Percentiles rank a stretch among this genome's conserved stretches.
Evolutionary conservation across 371 early-diverging fungal species (phyloP).

Genomic region (Globomyces sp.): DNA sequence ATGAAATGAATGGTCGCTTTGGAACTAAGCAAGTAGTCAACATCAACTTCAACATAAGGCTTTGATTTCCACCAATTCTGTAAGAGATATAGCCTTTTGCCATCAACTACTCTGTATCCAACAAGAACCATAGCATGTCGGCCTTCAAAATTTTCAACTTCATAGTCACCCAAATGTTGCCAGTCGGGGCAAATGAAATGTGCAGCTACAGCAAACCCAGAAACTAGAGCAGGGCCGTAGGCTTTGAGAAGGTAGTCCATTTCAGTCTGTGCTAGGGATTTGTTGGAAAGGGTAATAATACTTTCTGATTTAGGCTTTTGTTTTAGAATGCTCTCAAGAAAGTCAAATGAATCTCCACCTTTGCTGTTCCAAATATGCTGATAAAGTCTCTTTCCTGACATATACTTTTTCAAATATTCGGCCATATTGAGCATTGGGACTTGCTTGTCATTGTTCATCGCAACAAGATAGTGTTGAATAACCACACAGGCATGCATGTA

Average conservation of each 20-base stretch:
- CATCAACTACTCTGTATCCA: background rate
- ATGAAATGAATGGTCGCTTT: background rate
- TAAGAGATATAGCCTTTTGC: background rate
- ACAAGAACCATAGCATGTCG: background rate
- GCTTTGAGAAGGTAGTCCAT: background rate
- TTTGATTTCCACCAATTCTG: background rate
- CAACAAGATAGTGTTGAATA: background rate
- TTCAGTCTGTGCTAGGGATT: background rate
- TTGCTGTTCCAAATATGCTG: background rate
- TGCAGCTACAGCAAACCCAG: background rate
- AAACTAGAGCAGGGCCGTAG: background rate
- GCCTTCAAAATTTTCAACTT: background rate
- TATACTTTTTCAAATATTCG: background rate
- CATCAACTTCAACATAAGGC: conserved; percentile 3
- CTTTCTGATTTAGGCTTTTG: background rate
- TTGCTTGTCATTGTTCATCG: background rate
- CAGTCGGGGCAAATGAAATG: background rate
- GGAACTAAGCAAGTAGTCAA: background rate
- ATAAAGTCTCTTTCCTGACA: background rate
- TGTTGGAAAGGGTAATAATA: background rate
- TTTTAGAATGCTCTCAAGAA: background rate
- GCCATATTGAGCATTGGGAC: background rate
- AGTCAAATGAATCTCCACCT: background rate
- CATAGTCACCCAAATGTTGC: background rate
- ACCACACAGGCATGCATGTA: conserved; percentile 1